These are phyloP conservation scores for Xylaria multiplex DNA, from an alignment of 2,329 filamentous ascomycete genomes.

Conservation along the genomic window DNA sequence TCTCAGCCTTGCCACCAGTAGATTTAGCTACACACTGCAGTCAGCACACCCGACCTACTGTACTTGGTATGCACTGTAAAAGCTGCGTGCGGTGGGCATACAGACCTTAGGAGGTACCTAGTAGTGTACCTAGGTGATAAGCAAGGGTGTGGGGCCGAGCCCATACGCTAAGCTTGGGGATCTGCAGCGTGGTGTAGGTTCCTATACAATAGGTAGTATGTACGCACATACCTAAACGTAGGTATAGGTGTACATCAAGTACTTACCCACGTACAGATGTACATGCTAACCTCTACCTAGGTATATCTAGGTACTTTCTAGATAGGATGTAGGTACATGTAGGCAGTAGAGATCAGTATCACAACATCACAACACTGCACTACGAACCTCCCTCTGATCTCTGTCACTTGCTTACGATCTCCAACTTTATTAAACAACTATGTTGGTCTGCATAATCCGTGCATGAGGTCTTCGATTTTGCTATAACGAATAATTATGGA, in stretches of 20 bases:
- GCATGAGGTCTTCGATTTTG: slow-evolving; percentile 10
- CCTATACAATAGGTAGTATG: too few species aligned
- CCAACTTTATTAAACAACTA: slow-evolving; percentile 7
- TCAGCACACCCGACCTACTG: too few species aligned
- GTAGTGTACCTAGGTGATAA: not conserved
- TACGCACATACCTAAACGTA: too few species aligned
- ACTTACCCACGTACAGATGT: too few species aligned
- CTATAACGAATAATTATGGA: slow-evolving; percentile 14
- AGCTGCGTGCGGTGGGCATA: too few species aligned
- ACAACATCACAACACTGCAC: too few species aligned
- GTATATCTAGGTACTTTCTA: not conserved
- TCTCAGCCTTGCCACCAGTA: slow-evolving; percentile 58
- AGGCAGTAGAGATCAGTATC: too few species aligned
- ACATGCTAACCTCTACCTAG: not conserved
- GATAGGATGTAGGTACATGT: slow-evolving; percentile 1
- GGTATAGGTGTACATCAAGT: too few species aligned
- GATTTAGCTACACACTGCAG: not conserved
- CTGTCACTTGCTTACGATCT: not conserved
- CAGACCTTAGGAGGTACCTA: too few species aligned
- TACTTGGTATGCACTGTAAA: too few species aligned
- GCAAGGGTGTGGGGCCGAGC: not conserved
- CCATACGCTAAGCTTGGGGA: not conserved
- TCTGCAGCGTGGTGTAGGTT: not conserved
- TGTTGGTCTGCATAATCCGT: not conserved
- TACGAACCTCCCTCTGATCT: not conserved